Percentiles rank a stretch among this genome's conserved stretches.
Evolutionary conservation across 768 basidiomycete genomes (phyloP).

Genomic region (Kwoniella europaea): DNA sequence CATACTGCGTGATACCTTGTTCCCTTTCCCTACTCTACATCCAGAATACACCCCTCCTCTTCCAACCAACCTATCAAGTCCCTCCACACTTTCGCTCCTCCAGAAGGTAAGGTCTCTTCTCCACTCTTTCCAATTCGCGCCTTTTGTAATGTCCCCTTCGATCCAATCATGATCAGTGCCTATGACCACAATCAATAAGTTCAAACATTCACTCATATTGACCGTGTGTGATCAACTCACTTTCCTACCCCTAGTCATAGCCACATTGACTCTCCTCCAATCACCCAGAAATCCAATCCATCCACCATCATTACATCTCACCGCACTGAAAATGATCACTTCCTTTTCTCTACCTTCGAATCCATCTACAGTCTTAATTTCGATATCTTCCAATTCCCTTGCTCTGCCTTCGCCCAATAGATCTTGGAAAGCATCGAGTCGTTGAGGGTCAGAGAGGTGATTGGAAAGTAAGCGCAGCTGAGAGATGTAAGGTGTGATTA

Average conservation of each 20-base stretch:
- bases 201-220: too few species aligned
- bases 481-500: slow-evolving; percentile 89
- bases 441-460: slow-evolving; percentile 63
- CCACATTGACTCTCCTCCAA: slow-evolving; percentile 83
- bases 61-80: slow-evolving; percentile 34
- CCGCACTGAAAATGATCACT: slow-evolving; percentile 88
- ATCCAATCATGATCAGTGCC: slow-evolving; percentile 52
- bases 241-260: slow-evolving; percentile 82
- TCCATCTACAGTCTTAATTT: slow-evolving; percentile 91
- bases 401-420: slow-evolving; percentile 72
- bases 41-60: slow-evolving; percentile 25
- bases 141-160: slow-evolving; percentile 38
- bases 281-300: slow-evolving; percentile 89
- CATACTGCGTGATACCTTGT: too few species aligned
- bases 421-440: slow-evolving; percentile 64
- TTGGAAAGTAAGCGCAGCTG: slow-evolving; percentile 79
- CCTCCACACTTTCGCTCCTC: slow-evolving; percentile 38
- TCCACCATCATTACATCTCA: slow-evolving; percentile 76
- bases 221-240: slow-evolving; percentile 32
- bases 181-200: neutral
- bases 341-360: slow-evolving; percentile 95
- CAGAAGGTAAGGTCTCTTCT: slow-evolving; percentile 22
- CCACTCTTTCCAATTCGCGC: slow-evolving; percentile 23
- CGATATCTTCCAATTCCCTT: slow-evolving; percentile 70
- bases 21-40: slow-evolving; percentile 12